A percentile compares a stretch with the other conserved stretches of the same genome.
These are phyloP conservation scores for Salicornia ramosissima DNA, from an alignment of 148 eudicot genomes.

Conservation along the genomic window DNA sequence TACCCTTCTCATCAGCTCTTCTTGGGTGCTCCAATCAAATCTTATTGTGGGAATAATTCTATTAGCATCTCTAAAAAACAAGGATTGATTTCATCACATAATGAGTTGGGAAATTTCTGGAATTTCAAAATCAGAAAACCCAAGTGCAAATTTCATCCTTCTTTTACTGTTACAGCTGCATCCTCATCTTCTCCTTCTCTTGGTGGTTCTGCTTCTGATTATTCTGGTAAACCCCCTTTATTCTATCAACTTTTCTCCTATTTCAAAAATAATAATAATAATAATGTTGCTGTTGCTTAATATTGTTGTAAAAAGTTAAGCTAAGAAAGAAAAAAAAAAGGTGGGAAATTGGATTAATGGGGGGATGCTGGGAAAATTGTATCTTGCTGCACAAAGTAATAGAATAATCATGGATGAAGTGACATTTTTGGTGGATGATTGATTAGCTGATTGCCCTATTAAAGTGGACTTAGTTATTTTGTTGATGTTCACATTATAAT, in stretches of 20 bases:
- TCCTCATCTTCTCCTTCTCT: conserved; percentile 45
- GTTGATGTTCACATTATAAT: too few relatives aligned
- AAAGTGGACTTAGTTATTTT: neutral
- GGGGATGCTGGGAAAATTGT: too few relatives aligned
- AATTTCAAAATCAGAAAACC: neutral
- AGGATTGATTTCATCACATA: conserved; percentile 5
- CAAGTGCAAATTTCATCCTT: neutral
- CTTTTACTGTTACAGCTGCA: conserved; percentile 27
- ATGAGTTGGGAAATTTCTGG: conserved; percentile 9
- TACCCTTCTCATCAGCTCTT: conserved; percentile 5
- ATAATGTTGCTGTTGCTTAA: neutral
- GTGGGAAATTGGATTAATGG: neutral
- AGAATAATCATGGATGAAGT: too few relatives aligned
- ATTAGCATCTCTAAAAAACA: neutral
- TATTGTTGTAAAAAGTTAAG: neutral
- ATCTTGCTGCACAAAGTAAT: too few relatives aligned
- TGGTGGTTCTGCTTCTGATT: conserved; percentile 39
- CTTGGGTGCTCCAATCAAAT: neutral
- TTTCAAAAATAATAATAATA: neutral
- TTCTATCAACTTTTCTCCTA: neutral
- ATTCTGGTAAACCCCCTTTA: conserved; percentile 31
- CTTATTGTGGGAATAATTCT: neutral
- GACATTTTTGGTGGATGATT: too few relatives aligned
- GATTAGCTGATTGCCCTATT: too few relatives aligned
- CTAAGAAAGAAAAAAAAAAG: neutral